Conservation (phyloP, 1,284 basidiomycete genomes). For the Ustilago esculenta region DNA sequence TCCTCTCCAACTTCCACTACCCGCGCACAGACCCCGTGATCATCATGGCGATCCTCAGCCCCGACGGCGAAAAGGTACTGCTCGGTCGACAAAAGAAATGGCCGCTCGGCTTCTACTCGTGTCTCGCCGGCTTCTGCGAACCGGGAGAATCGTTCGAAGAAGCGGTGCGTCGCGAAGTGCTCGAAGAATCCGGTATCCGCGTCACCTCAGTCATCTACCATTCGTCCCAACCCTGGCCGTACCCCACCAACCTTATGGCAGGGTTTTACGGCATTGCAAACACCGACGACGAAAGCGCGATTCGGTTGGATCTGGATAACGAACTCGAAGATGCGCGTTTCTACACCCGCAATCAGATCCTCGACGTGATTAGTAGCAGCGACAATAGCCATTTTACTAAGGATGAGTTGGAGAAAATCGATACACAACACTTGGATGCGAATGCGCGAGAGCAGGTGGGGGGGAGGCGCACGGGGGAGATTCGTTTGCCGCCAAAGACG, state of each 20-base stretch:
- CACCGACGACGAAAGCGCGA: conserved; percentile 70
- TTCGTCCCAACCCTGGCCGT: conserved; percentile 79
- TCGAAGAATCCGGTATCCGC: conserved; percentile 91
- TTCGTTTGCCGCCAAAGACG: conserved; percentile 67
- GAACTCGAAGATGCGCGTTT: conserved; percentile 93
- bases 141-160: conserved; percentile 81
- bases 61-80: conserved; percentile 81
- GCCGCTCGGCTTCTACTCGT: conserved; percentile 58
- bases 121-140: conserved; percentile 65
- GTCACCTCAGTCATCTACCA: conserved; percentile 88
- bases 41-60: conserved; percentile 86
- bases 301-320: conserved; percentile 90
- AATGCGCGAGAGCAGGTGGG: conserved; percentile 63
- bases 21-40: conserved; percentile 73
- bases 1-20: conserved; percentile 60
- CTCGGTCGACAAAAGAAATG: conserved; percentile 82
- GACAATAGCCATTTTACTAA: conserved; percentile 70
- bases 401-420: conserved; percentile 74
- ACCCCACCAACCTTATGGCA: conserved; percentile 87
- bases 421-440: conserved; percentile 66
- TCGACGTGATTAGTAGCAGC: conserved; percentile 73
- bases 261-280: conserved; percentile 70
- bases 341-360: conserved; percentile 81
- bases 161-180: conserved; percentile 88
- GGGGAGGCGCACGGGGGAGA: conserved; percentile 50